Conservation (phyloP, 2,329 filamentous ascomycete genomes). For the Stenocarpella maydis region DNA sequence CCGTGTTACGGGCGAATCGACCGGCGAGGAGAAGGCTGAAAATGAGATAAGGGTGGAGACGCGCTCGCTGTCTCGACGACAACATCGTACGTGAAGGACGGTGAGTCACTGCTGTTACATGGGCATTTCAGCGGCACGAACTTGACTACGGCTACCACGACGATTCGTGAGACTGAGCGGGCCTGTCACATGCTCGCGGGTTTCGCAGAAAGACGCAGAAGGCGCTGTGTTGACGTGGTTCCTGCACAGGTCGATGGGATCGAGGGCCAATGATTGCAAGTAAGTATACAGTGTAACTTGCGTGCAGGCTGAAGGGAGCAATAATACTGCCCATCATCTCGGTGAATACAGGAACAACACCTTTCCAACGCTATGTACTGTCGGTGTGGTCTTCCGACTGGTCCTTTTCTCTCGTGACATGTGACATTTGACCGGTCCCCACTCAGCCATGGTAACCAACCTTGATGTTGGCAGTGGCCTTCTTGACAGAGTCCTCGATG, state of each 20-base stretch:
- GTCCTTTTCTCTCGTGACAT: background rate
- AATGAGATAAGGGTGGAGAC: slow-evolving; percentile 13
- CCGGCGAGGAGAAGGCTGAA: slow-evolving; percentile 12
- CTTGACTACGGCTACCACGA: background rate
- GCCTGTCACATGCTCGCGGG: background rate
- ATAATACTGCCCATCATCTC: background rate
- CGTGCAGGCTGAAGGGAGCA: background rate
- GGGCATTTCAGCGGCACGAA: background rate
- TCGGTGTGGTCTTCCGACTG: background rate
- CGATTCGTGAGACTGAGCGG: background rate
- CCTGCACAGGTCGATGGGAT: background rate
- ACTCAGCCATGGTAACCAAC: slow-evolving; percentile 31
- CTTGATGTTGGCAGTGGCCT: slow-evolving; percentile 35
- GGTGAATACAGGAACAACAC: background rate
- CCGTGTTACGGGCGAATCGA: no score
- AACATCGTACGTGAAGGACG: slow-evolving; percentile 18
- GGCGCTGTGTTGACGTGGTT: background rate
- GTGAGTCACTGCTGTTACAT: slow-evolving; percentile 8
- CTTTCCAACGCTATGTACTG: background rate
- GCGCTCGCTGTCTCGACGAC: background rate
- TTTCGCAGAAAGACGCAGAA: background rate
- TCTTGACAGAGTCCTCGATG: slow-evolving; percentile 58
- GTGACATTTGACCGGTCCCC: background rate
- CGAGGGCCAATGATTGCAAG: background rate
- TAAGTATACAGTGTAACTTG: background rate